phyloP scores from a whole-genome alignment of 805 yeast genomes.

The Zygosaccharomyces siamensis region DNA sequence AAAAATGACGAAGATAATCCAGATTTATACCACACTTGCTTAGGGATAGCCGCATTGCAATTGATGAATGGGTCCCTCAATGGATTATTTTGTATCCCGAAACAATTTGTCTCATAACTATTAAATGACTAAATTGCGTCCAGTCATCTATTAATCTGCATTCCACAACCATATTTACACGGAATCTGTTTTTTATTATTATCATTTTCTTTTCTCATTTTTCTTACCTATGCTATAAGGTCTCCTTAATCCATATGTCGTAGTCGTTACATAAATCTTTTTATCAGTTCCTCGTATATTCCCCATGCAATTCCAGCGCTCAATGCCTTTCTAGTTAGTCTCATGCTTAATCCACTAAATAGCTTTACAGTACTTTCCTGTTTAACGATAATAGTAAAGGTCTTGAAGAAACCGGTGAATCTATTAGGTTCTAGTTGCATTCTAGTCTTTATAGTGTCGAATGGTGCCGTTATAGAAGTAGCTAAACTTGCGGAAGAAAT shows the following conservation, averaged over 20 bases:
- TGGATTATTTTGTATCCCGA: conserved; percentile 31
- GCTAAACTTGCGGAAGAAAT: conserved; percentile 71
- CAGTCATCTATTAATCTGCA: too few relatives aligned
- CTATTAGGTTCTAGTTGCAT: conserved; percentile 65
- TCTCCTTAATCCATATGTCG: neutral
- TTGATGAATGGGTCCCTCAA: conserved; percentile 33
- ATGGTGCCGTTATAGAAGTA: conserved; percentile 87
- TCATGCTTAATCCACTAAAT: conserved; percentile 77
- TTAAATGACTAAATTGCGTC: neutral
- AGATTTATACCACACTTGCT: conserved; percentile 64
- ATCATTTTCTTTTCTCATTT: neutral
- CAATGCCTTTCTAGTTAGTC: conserved; percentile 78
- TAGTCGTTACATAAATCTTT: conserved; percentile 24
- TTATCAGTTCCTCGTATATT: conserved; percentile 83
- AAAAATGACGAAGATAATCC: conserved; percentile 61
- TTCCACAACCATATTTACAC: conserved; percentile 1
- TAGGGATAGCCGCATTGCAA: conserved; percentile 54
- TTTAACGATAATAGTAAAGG: conserved; percentile 38
- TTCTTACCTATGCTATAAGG: neutral
- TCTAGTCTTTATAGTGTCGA: conserved; percentile 88
- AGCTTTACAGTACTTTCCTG: conserved; percentile 51
- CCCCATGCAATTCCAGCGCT: conserved; percentile 98
- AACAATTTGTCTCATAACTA: conserved; percentile 1
- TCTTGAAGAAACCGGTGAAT: conserved; percentile 40
- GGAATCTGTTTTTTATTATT: neutral